phyloP scores from a whole-genome alignment of 352 stramenopile genomes.

The Phytophthora fragariae region DNA sequence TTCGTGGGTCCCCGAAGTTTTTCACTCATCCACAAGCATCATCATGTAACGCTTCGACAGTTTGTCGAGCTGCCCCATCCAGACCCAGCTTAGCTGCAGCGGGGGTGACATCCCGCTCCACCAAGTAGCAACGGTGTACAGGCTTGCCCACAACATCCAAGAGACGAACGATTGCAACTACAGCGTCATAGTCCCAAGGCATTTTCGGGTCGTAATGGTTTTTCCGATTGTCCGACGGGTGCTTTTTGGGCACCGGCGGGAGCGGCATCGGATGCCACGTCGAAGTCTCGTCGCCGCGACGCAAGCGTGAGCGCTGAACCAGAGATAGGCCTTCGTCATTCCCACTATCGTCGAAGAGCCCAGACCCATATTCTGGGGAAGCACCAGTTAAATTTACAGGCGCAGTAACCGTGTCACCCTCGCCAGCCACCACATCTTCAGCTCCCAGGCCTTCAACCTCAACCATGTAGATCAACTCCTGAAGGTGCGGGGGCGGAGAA shows the following conservation, averaged over 20 bases:
- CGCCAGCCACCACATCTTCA: no score
- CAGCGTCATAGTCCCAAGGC: neutral
- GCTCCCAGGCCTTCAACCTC: no score
- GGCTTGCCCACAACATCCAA: neutral
- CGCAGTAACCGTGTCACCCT: no score
- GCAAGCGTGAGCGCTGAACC: neutral
- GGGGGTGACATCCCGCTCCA: neutral
- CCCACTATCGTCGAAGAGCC: no score
- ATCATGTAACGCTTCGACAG: neutral
- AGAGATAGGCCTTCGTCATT: neutral
- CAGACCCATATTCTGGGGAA: no score
- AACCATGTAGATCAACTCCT: no score
- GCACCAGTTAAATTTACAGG: no score
- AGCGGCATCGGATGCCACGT: neutral
- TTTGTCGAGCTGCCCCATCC: constrained; percentile 6
- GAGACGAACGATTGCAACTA: neutral
- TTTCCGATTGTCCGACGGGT: no score
- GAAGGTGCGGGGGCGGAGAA: no score
- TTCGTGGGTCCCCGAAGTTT: neutral
- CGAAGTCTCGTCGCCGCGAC: neutral
- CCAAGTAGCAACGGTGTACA: constrained; percentile 12
- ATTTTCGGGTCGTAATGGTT: constrained; percentile 13
- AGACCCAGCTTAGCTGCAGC: constrained; percentile 14
- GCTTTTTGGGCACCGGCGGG: neutral
- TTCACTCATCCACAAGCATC: neutral